Conservation (phyloP, 768 basidiomycete genomes). For the Lactifluus pinguis region DNA sequence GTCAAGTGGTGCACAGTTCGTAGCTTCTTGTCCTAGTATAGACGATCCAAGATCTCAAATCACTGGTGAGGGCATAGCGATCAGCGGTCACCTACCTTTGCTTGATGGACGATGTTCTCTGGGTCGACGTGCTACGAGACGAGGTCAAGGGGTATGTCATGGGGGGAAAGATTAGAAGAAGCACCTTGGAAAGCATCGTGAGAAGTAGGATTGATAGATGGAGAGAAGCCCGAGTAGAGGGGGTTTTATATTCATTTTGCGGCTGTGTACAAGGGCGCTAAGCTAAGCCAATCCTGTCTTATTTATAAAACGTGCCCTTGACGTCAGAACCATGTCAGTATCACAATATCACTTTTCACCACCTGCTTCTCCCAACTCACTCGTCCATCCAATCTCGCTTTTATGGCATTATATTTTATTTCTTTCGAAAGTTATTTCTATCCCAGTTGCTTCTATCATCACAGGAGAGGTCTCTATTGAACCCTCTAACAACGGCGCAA, state of each 20-base stretch:
- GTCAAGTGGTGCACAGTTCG: constrained; percentile 30
- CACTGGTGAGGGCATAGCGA: not conserved
- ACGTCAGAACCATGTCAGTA: not conserved
- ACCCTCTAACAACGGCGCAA: not conserved
- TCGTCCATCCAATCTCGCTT: too few species aligned
- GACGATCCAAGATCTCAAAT: not conserved
- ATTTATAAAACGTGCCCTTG: not conserved
- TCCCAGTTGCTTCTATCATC: not conserved
- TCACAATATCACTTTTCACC: too few species aligned
- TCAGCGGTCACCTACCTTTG: not conserved
- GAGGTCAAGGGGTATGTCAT: not conserved
- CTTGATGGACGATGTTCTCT: constrained; percentile 13
- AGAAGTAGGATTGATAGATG: not conserved
- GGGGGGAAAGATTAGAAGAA: not conserved
- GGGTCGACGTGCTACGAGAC: constrained; percentile 14
- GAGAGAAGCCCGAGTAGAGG: not conserved
- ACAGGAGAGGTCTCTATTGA: not conserved
- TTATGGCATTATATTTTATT: not conserved
- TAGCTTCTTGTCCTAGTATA: constrained; percentile 37
- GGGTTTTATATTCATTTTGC: too few species aligned
- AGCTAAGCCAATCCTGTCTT: not conserved
- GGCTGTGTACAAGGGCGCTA: too few species aligned
- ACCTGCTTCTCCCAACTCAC: too few species aligned
- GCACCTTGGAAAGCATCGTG: constrained; percentile 19
- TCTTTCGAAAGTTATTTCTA: not conserved